Percentiles rank a stretch among this genome's conserved stretches.
Evolutionary conservation across 2,329 filamentous ascomycete species (phyloP).

Genomic region (Aspergillus felis): DNA sequence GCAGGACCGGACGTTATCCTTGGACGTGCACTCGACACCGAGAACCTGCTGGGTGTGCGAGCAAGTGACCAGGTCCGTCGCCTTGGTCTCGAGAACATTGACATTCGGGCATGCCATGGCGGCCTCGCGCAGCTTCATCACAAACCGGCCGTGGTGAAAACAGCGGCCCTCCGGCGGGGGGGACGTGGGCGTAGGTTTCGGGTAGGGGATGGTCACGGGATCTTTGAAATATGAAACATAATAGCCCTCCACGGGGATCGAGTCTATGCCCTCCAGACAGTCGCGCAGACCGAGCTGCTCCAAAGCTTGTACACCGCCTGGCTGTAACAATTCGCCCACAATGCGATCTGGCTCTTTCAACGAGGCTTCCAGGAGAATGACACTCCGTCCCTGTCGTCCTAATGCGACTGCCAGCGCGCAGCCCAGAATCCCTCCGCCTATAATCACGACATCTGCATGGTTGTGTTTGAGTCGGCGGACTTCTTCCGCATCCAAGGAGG

Average conservation of each 20-base stretch:
- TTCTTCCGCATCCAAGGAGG: conserved; percentile 28
- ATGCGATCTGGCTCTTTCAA: conserved; percentile 93
- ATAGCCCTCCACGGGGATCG: conserved; percentile 78
- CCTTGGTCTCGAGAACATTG: conserved; percentile 86
- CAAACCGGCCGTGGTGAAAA: conserved; percentile 95
- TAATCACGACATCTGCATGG: conserved; percentile 77
- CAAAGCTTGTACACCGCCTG: conserved; percentile 79
- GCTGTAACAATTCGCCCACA: conserved; percentile 91
- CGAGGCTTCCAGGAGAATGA: conserved; percentile 82
- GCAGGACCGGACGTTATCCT: conserved; percentile 60
- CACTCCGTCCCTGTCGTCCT: conserved; percentile 83
- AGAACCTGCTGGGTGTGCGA: conserved; percentile 68
- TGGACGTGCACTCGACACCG: conserved; percentile 73
- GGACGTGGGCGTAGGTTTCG: conserved; percentile 49
- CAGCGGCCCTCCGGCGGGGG: conserved; percentile 66
- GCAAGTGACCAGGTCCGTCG: conserved; percentile 68
- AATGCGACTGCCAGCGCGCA: conserved; percentile 81
- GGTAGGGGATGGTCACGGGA: conserved; percentile 74
- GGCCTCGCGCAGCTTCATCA: conserved; percentile 72
- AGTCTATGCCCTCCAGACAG: conserved; percentile 85
- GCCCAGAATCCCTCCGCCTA: conserved; percentile 87
- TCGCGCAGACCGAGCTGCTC: conserved; percentile 73
- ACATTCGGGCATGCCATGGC: conserved; percentile 76
- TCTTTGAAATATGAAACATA: conserved; percentile 78
- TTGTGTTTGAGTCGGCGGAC: conserved; percentile 53